phyloP scores from a whole-genome alignment of 305 asterid species.

The Solanum aculeatissimum region DNA sequence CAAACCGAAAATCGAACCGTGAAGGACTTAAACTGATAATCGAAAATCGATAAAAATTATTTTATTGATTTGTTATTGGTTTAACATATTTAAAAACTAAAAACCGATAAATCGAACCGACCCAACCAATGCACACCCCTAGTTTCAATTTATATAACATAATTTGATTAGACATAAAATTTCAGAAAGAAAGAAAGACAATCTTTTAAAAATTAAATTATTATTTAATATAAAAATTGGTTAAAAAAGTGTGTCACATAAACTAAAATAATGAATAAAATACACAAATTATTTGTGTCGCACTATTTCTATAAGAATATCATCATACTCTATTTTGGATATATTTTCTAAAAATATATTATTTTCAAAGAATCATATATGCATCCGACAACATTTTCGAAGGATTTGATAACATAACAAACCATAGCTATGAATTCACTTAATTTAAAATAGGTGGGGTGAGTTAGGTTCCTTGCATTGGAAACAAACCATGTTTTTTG shows the following conservation, averaged over 20 bases:
- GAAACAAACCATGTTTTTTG: background rate
- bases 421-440: background rate
- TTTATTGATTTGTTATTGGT: too few species aligned
- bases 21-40: too few species aligned
- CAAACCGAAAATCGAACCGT: too few species aligned
- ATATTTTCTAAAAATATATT: background rate
- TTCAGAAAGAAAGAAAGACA: background rate
- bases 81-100: too few species aligned
- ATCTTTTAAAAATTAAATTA: background rate
- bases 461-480: background rate
- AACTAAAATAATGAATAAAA: background rate
- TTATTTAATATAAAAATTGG: background rate
- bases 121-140: too few species aligned
- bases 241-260: background rate
- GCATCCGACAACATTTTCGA: background rate
- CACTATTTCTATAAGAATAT: background rate
- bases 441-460: background rate
- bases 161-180: fast-evolving
- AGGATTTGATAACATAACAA: background rate
- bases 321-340: background rate
- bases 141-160: background rate
- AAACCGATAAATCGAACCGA: too few species aligned
- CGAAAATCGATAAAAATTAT: too few species aligned
- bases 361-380: background rate
- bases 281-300: background rate